Conservation (phyloP, 306 rosid genomes). For the Vicia villosa region DNA sequence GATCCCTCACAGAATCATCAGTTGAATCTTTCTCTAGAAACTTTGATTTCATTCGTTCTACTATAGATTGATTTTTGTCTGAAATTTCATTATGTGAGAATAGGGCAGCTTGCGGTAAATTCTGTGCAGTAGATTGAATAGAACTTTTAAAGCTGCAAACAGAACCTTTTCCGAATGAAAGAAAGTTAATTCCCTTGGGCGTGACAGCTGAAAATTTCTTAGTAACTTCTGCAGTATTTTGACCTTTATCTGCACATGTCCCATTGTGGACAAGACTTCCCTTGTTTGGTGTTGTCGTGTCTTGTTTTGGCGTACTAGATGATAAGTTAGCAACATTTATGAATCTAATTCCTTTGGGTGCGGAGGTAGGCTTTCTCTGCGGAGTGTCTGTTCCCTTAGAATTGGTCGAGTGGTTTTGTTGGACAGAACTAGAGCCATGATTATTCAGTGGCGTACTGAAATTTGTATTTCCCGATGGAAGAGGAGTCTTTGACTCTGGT, state of each 20-base stretch:
- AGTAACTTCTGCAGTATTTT: slow-evolving; percentile 35
- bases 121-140: slow-evolving; percentile 37
- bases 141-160: slow-evolving; percentile 42
- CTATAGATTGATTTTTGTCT: slow-evolving; percentile 38
- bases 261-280: slow-evolving; percentile 39
- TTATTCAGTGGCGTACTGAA: slow-evolving; percentile 40
- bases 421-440: slow-evolving; percentile 31
- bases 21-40: slow-evolving; percentile 42
- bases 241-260: slow-evolving; percentile 32
- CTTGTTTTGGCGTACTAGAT: slow-evolving; percentile 39
- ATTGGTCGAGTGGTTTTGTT: slow-evolving; percentile 36
- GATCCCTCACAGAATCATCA: slow-evolving; percentile 34
- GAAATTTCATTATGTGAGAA: slow-evolving; percentile 32
- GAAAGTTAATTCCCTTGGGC: slow-evolving; percentile 71
- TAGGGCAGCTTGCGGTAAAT: slow-evolving; percentile 33
- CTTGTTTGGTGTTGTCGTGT: slow-evolving; percentile 34
- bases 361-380: slow-evolving; percentile 35
- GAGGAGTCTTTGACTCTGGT: slow-evolving; percentile 47
- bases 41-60: slow-evolving; percentile 37
- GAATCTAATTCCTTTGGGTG: slow-evolving; percentile 61
- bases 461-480: slow-evolving; percentile 37
- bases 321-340: slow-evolving; percentile 48
- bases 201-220: slow-evolving; percentile 38
- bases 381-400: slow-evolving; percentile 38
- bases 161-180: slow-evolving; percentile 63